Evolutionary conservation across 2,329 filamentous ascomycete species (phyloP).

Genomic region (Graphium sp.): DNA sequence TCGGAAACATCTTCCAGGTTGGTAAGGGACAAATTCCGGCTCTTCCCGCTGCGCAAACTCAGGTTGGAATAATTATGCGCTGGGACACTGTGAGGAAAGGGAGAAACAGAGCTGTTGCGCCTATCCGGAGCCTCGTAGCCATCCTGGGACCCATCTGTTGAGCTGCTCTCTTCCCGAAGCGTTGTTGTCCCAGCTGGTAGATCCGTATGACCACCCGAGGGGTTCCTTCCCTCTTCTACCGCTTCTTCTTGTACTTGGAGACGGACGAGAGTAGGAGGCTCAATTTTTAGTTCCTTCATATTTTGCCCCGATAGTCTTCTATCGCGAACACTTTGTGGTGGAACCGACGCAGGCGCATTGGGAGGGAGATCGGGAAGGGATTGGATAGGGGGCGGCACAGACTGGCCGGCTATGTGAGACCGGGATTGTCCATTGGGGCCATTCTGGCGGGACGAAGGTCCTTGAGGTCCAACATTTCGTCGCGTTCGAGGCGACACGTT

Average conservation of each 20-base stretch:
- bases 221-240: not conserved
- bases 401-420: no score
- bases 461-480: no score
- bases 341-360: constrained; percentile 13
- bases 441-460: no score
- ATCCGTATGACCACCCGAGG: not conserved
- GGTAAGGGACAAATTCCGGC: constrained; percentile 54
- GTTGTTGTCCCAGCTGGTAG: not conserved
- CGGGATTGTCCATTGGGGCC: no score
- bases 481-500: no score
- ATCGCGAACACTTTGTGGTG: constrained; percentile 44
- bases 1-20: constrained; percentile 46
- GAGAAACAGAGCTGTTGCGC: constrained; percentile 31
- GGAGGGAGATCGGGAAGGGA: constrained; percentile 21
- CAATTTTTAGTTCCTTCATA: constrained; percentile 72
- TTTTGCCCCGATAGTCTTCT: constrained; percentile 69
- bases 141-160: not conserved
- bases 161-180: not conserved
- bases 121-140: constrained; percentile 13
- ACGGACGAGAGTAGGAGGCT: constrained; percentile 31
- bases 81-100: constrained; percentile 30
- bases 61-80: constrained; percentile 57
- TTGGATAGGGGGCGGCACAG: constrained; percentile 32
- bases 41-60: constrained; percentile 54
- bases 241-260: not conserved